Percentiles rank a stretch among this genome's conserved stretches.
phyloP scores from a whole-genome alignment of 345 rosid genomes.

The Angophora floribunda region DNA sequence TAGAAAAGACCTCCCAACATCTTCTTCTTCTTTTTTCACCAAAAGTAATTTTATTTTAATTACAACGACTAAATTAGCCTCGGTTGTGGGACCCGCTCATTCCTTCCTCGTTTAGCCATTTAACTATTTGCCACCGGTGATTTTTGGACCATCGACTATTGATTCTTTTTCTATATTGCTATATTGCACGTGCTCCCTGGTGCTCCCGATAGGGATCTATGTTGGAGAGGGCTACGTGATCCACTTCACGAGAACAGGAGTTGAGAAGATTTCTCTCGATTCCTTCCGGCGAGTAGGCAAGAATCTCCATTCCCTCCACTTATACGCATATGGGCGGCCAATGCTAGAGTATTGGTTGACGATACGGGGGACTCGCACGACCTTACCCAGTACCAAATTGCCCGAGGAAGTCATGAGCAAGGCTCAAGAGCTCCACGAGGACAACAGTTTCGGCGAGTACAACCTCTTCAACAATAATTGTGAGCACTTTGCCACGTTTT shows the following conservation, averaged over 20 bases:
- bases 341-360: not conserved
- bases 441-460: not conserved
- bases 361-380: not conserved
- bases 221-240: not conserved
- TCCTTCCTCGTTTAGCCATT: no score
- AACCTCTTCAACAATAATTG: not conserved
- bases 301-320: not conserved
- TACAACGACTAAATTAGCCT: no score
- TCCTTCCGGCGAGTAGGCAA: not conserved
- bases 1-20: not conserved
- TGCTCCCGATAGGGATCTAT: not conserved
- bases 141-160: not conserved
- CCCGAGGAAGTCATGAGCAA: not conserved
- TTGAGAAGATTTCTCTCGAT: not conserved
- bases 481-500: not conserved
- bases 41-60: no score
- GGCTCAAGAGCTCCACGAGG: not conserved
- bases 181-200: not conserved
- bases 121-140: not conserved
- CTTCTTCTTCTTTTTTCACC: no score
- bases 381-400: accelerated
- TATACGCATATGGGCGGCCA: not conserved
- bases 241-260: not conserved
- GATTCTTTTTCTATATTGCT: not conserved
- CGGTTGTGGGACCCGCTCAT: no score